Conservation (phyloP, 306 rosid genomes). For the Boehmeria nivea region DNA sequence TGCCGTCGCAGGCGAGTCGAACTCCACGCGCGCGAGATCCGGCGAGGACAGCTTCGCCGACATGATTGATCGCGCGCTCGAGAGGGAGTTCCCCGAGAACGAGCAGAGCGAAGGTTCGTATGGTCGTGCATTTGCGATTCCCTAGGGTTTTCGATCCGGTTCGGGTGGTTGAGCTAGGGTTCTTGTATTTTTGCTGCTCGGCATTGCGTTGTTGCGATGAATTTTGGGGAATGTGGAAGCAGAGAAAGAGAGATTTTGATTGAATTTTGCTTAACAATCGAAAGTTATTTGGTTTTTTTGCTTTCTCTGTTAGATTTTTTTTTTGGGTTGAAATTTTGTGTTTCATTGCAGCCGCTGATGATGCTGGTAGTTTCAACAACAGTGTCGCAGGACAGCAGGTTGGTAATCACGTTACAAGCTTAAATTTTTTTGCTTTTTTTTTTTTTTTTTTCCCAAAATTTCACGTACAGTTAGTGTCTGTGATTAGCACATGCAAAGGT, state of each 20-base stretch:
- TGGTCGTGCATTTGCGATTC: slow-evolving; percentile 20
- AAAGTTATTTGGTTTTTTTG: too few species aligned
- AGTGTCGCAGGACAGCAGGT: slow-evolving; percentile 87
- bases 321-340: neutral
- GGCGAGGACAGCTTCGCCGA: slow-evolving; percentile 62
- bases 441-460: neutral
- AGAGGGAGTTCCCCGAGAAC: slow-evolving; percentile 79
- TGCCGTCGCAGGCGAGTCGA: slow-evolving; percentile 35
- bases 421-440: neutral
- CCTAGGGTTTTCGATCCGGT: slow-evolving; percentile 5
- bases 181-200: slow-evolving; percentile 16
- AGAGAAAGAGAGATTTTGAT: too few species aligned
- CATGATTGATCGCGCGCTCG: slow-evolving; percentile 91
- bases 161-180: too few species aligned
- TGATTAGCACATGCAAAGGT: neutral
- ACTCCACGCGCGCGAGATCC: slow-evolving; percentile 63
- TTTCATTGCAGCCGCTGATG: slow-evolving; percentile 52
- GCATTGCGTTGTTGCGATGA: slow-evolving; percentile 10
- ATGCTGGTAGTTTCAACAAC: slow-evolving; percentile 76
- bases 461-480: neutral
- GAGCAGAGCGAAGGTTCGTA: slow-evolving; percentile 72
- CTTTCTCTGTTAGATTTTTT: too few species aligned
- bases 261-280: too few species aligned
- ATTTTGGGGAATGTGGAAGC: too few species aligned
- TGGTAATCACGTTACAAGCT: slow-evolving; percentile 13